Base-by-base conservation (phyloP, 768 basidiomycete species). In the Suillus subalutaceus region DNA sequence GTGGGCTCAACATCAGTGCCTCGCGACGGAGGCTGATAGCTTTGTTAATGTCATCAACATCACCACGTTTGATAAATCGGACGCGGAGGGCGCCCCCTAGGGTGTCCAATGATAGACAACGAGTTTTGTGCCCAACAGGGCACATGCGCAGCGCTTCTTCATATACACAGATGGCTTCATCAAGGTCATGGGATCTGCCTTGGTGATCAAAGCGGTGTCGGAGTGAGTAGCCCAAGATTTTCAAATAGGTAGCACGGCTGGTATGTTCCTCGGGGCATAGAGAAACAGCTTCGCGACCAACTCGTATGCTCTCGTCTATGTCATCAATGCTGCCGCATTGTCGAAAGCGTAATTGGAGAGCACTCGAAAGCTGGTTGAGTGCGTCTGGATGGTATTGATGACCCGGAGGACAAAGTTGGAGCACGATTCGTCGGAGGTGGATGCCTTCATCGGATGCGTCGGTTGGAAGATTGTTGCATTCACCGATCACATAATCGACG, bases 291-390 rank as follows among this genome's bases (percentile, higher is more conserved):
- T 52, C 50, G 2, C 50, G 26, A 30, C 7, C 0, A 30, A 7
- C 1, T 16, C 8, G 15, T 53, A 53, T 53, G 52, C 52, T 1
- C 8, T 53, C 52, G 0, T 53, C 52, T 53, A 53, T 1, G 9
- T 53, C 15, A 16, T 30, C 52, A 4, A 53, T 30, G 26, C 15
- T 26, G 23, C 50, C 50, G 13, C 15, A 4, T 26, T 16, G 23
- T 7, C 0, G 0, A 52, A 26, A 52, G 6, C 23, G 23, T 52
- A 6, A 6, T 1, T 0, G 0, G 6, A 52, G 15, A 30, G 26
- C 6, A 5, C 2, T 5, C 8, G 26, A 15, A 15, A 52, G 50
- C 6, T 3, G 1, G 50, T 7, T 0, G 26, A 52, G 26, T 15
- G 26, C 26, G 3, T 6, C 3, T 3, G 50, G 26, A 52, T 26